Percentiles rank a stretch among this genome's conserved stretches.
phyloP scores from a whole-genome alignment of 306 rosid genomes.

The Quercus alba region DNA sequence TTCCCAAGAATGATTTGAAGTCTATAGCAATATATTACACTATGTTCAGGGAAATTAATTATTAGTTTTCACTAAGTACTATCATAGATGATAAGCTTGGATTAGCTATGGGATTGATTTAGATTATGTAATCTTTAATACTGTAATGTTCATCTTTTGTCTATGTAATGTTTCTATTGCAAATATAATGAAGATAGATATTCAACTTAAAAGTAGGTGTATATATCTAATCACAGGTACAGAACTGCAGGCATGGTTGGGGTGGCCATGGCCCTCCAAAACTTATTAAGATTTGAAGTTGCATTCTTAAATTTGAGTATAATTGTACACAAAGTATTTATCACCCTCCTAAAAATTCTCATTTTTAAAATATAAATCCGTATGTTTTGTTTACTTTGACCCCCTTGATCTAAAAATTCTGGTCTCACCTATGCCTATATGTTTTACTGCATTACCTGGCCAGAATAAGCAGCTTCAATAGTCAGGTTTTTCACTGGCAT shows the following conservation, averaged over 20 bases:
- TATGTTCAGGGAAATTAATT: background rate
- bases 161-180: background rate
- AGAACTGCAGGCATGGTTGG: background rate
- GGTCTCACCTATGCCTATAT: background rate
- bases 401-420: background rate
- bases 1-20: constrained; percentile 15
- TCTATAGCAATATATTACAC: background rate
- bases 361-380: background rate
- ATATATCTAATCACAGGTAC: background rate
- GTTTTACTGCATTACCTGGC: background rate
- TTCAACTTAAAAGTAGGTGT: background rate
- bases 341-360: background rate
- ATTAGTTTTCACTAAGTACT: background rate
- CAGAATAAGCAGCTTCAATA: background rate
- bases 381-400: background rate
- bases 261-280: background rate
- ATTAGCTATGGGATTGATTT: background rate
- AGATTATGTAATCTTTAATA: background rate
- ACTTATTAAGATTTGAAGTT: background rate
- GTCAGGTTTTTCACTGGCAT: background rate
- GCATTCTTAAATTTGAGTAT: background rate
- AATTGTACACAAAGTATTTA: background rate
- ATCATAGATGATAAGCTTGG: background rate
- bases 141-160: background rate
- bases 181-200: background rate